Base-by-base conservation (phyloP, 352 stramenopile species). In the Globisporangium radiosum region DNA sequence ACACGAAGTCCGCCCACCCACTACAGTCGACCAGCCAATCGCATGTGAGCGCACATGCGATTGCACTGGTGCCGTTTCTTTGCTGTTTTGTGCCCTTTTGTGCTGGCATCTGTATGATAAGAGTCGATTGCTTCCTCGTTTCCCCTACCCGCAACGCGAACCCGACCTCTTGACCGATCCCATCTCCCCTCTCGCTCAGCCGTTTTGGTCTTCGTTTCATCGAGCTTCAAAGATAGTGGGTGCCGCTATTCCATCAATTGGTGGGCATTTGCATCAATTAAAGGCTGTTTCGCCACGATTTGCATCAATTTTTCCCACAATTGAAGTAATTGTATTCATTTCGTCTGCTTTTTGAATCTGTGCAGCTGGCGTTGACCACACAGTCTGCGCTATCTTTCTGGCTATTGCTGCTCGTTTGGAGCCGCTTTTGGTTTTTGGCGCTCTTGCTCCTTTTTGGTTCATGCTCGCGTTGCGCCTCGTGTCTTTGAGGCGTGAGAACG, bases 51-150 rank as follows among this genome's bases (percentile, higher is more conserved):
- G 25, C 1, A 3, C 25, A 33, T 33, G 51, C 37, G 51, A 57
- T 57, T 57, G 33, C 52, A 57, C 4, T 57, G 52, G 52, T 3
- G 52, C 52, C 10, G 52, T 57, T 47, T 57, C 39, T 57, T 57
- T 57, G 52, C 48, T 17, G 40, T 49, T 49, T 49, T 10, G 52
- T 8, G 2, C 38, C 40, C n/a, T 57, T 0, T 49, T 38, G 5
- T 10, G 6, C 48, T 39, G 52, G 3, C 2, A 11, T 38, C 8
- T 40, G 39, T 57, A 57, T 57, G n/a, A 3, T 40, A 7, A 5
- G 7, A 49, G 40, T 57, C 52, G 52, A 57, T 19, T 55, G 1
- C 40, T 44, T 14, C 40, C 40, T 13, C 40, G 40, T 13, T 44
- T 44, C 11, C 49, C 19, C 19, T 37, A 54, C 5, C 2, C 36